phyloP scores from a whole-genome alignment of 2,329 filamentous ascomycete genomes.

The Penicillium sp. region DNA sequence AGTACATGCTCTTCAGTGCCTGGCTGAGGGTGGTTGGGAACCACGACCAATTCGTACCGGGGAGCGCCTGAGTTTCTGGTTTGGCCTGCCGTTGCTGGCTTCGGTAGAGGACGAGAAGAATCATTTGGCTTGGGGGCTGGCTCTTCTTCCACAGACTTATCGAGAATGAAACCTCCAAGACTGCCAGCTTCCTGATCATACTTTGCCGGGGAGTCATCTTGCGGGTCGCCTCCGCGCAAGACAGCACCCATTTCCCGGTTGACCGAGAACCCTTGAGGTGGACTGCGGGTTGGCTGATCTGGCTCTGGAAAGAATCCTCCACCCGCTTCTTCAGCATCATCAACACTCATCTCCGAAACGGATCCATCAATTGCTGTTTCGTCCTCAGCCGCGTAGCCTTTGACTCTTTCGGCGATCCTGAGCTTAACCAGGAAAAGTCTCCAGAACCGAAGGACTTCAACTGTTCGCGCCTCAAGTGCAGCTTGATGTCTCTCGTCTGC shows the following conservation, averaged over 20 bases:
- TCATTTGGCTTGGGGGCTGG: constrained; percentile 1
- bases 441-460: constrained; percentile 55
- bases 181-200: constrained; percentile 2
- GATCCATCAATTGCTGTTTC: constrained; percentile 39
- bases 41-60: constrained; percentile 33
- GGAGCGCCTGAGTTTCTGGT: constrained; percentile 6
- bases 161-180: constrained; percentile 23
- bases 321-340: constrained; percentile 26
- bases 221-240: too few species aligned
- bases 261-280: constrained; percentile 1
- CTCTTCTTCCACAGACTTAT: constrained; percentile 6
- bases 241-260: neutral
- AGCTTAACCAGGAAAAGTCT: constrained; percentile 61
- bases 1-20: neutral
- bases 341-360: constrained; percentile 34
- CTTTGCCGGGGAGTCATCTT: too few species aligned
- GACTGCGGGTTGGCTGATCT: constrained; percentile 14
- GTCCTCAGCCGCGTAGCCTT: constrained; percentile 49
- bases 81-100: neutral
- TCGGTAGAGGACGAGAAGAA: neutral
- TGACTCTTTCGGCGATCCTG: constrained; percentile 69
- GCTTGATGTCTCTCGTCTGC: constrained; percentile 63
- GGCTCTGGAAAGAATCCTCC: constrained; percentile 43
- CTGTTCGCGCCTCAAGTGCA: constrained; percentile 55
- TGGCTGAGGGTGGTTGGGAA: constrained; percentile 18